Conservation (phyloP, 768 basidiomycete genomes). For the Podaxis carcinomalis region DNA sequence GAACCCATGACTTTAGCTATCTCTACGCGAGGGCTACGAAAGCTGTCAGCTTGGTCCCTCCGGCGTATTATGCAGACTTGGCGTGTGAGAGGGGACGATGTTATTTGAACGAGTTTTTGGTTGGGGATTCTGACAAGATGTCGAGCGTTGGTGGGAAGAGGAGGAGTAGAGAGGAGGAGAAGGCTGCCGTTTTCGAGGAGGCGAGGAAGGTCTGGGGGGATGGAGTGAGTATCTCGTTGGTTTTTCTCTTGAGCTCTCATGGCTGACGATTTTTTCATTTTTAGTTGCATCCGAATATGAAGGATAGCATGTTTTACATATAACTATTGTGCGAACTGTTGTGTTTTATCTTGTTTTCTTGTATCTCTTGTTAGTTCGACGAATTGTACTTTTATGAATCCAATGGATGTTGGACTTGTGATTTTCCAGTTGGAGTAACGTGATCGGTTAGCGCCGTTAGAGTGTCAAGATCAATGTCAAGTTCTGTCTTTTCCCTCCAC, state of each 20-base stretch:
- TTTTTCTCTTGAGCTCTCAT: background rate
- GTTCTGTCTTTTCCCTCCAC: background rate
- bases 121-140: conserved; percentile 35
- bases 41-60: conserved; percentile 75
- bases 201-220: conserved; percentile 48
- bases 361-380: too few species aligned
- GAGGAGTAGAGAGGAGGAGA: conserved; percentile 34
- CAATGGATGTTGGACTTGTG: background rate
- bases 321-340: conserved; percentile 21
- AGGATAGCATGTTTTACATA: conserved; percentile 74
- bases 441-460: background rate
- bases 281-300: conserved; percentile 51
- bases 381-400: background rate
- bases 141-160: conserved; percentile 18
- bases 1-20: conserved; percentile 66
- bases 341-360: too few species aligned
- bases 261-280: conserved; percentile 7
- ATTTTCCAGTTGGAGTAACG: background rate
- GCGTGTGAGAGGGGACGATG: conserved; percentile 78
- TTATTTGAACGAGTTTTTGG: conserved; percentile 72
- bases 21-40: conserved; percentile 81
- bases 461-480: background rate
- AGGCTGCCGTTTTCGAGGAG: conserved; percentile 34
- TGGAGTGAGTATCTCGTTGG: conserved; percentile 34
- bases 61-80: conserved; percentile 79